Evolutionary conservation across 495 filamentous ascomycete genomes (phyloP).

Genomic region (Ramalina peruviana): DNA sequence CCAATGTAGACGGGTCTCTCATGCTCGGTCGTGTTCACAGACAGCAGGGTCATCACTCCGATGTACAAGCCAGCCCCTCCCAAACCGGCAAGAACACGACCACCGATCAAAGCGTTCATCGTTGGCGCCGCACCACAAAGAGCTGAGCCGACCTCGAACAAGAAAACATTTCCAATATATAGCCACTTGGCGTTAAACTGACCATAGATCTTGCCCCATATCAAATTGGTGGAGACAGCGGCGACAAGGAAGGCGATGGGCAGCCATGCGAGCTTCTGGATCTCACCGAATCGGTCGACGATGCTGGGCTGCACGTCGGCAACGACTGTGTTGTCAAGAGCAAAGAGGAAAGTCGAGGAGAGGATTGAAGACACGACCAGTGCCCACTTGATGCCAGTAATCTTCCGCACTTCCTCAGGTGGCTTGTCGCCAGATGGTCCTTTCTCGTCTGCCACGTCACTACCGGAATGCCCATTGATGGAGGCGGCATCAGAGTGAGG

Average conservation of each 20-base stretch:
- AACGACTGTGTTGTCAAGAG: constrained; percentile 48
- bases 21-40: constrained; percentile 23
- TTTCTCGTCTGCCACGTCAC: constrained; percentile 2
- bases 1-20: constrained; percentile 32
- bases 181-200: constrained; percentile 41
- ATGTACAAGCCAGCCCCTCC: constrained; percentile 31
- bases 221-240: constrained; percentile 31
- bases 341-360: constrained; percentile 36
- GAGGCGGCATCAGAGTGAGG: not conserved
- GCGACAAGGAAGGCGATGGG: constrained; percentile 39
- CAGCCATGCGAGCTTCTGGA: constrained; percentile 45
- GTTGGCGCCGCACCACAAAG: constrained; percentile 40
- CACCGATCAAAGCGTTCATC: constrained; percentile 40
- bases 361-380: constrained; percentile 18
- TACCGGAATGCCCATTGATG: not conserved
- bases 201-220: constrained; percentile 33
- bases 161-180: constrained; percentile 31
- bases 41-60: constrained; percentile 28
- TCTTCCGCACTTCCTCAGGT: not conserved
- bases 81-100: constrained; percentile 30
- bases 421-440: not conserved
- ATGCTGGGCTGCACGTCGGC: constrained; percentile 44
- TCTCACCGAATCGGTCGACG: constrained; percentile 31
- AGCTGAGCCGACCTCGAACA: constrained; percentile 40
- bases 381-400: constrained; percentile 3